Evolutionary conservation across 768 basidiomycete genomes (phyloP), one percentile per base, ranked within the genome.

Genomic region (Hortiboletus flavorubellus): DNA sequence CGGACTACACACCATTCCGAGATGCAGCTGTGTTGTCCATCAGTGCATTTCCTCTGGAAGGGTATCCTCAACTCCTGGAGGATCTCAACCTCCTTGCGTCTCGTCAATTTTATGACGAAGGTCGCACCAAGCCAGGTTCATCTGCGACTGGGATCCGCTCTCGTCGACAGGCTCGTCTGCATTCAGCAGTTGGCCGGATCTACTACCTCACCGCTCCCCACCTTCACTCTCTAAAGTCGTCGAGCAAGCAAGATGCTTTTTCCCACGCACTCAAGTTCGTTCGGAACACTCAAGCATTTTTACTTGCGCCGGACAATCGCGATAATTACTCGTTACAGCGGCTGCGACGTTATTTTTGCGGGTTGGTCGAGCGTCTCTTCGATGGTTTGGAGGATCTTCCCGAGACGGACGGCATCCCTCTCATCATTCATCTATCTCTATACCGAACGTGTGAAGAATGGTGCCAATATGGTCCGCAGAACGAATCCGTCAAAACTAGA

Each of bases 371-470:
- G 68, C 84, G 88, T 47, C 79, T 97, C 10, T 93, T 94, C 56
- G 87, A 92, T 59, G 87, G 82, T 14, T 72, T 90, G 31, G 80
- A 85, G 3, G 78, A 77, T 34, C 75, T 92, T 30, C 85, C 86
- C 47, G 85, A 89, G 55, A 83, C 84, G 1, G 91, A 93, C 49
- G 78, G 86, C 65, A 82, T 90, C 49, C 85, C 89, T 2, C 75
- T 80, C 5, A 82, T 89, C 54, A 86, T 86, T 75, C 84, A 92
- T 64, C 78, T 94, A 8, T 80, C 86, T 3, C 72, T 96, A 33
- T 96, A 91, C 71, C 83, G 87, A 34, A 75, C 93, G 38, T 94
- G 92, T 61, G 92, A 95, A 70, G 92, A 94, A 63, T 97, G 94
- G 94, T 96, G 93, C 69, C 86, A 91, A 64, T 76, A 89, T 44